Conservation (phyloP, 768 basidiomycete species). For the Pholiota conissans region DNA sequence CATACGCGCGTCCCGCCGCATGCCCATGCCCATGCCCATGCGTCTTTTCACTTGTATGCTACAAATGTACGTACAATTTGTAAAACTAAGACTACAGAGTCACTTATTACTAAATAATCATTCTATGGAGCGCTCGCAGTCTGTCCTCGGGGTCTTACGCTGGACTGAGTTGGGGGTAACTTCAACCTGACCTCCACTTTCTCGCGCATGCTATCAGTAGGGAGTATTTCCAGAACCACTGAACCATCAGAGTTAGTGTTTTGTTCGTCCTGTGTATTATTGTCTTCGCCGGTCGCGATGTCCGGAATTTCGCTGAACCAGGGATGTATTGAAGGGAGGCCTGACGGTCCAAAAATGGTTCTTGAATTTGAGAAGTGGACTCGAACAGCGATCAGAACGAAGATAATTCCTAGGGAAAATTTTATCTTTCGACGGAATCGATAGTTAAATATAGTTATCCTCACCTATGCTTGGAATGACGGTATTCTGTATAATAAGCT, state of each 20-base stretch:
- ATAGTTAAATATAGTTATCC: background rate
- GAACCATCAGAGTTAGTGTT: background rate
- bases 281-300: background rate
- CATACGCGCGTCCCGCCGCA: too few species aligned
- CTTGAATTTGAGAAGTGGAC: constrained; percentile 24
- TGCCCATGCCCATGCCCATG: too few species aligned
- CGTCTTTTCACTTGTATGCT: too few species aligned
- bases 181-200: background rate
- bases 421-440: background rate
- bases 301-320: constrained; percentile 18
- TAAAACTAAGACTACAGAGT: too few species aligned
- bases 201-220: background rate
- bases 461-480: constrained; percentile 30
- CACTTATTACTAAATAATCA: background rate
- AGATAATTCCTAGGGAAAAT: constrained; percentile 26
- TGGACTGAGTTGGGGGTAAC: background rate
- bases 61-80: too few species aligned
- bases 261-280: background rate
- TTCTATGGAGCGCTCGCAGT: constrained; percentile 10
- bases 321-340: constrained; percentile 14
- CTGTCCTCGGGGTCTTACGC: constrained; percentile 1
- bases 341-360: constrained; percentile 12
- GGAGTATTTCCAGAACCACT: background rate
- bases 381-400: constrained; percentile 28
- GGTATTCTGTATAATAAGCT: constrained; percentile 25